Evolutionary conservation across 371 early-diverging fungal genomes (phyloP).

Genomic region (Phascolomyces articulosus): DNA sequence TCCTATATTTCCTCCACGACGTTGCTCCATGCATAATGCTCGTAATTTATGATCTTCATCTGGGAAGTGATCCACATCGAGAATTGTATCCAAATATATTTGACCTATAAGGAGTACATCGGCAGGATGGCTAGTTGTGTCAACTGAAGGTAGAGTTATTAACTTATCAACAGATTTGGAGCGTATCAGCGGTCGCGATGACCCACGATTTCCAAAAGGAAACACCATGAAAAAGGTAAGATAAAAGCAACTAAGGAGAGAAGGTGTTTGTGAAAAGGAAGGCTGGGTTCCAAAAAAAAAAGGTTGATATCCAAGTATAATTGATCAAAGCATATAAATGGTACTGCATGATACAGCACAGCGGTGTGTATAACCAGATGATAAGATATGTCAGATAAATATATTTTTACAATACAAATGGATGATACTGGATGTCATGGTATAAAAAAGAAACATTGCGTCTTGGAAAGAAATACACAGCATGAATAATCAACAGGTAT

Average conservation of each 20-base stretch:
- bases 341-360: too few species aligned
- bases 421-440: too few species aligned
- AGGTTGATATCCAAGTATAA: too few species aligned
- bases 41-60: slow-evolving; percentile 63
- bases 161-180: neutral
- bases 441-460: too few species aligned
- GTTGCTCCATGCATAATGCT: slow-evolving; percentile 53
- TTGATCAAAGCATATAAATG: too few species aligned
- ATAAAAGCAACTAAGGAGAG: slow-evolving; percentile 4
- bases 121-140: neutral
- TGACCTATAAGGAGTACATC: slow-evolving; percentile 50
- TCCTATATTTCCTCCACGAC: slow-evolving; percentile 73
- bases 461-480: too few species aligned
- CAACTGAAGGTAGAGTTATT: neutral
- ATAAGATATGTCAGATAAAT: too few species aligned
- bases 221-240: neutral
- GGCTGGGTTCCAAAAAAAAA: too few species aligned
- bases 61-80: slow-evolving; percentile 55
- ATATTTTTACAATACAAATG: too few species aligned
- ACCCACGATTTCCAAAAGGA: neutral
- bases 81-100: slow-evolving; percentile 54
- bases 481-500: too few species aligned
- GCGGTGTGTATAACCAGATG: too few species aligned
- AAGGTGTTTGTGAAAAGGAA: too few species aligned
- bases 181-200: neutral